A percentile compares a stretch with the other conserved stretches of the same genome.
Conservation (phyloP, 177 flowering plant species). For the Vitis hybrid region DNA sequence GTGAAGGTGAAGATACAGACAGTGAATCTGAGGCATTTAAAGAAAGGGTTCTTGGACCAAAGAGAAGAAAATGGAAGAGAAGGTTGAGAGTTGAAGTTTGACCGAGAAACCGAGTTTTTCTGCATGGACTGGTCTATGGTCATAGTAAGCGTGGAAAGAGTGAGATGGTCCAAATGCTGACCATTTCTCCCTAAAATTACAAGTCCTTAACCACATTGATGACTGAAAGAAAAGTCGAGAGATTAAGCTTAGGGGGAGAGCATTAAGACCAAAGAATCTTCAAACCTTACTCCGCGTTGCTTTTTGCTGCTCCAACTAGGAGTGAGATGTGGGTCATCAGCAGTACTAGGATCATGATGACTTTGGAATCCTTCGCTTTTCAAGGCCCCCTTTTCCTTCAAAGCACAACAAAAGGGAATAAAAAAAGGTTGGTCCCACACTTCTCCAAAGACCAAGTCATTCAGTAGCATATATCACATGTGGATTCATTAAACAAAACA, state of each 20-base stretch:
- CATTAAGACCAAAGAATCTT: constrained; percentile 14
- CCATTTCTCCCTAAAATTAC: constrained; percentile 32
- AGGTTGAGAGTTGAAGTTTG: constrained; percentile 38
- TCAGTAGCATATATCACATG: too few species aligned
- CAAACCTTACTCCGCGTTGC: constrained; percentile 28
- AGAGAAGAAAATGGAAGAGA: constrained; percentile 2
- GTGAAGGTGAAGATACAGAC: neutral
- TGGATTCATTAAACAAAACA: too few species aligned
- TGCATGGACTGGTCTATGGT: constrained; percentile 59
- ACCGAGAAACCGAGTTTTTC: constrained; percentile 59
- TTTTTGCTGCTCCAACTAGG: neutral
- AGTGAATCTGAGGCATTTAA: constrained; percentile 8
- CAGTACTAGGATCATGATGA: too few species aligned
- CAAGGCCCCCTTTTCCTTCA: too few species aligned
- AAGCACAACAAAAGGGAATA: too few species aligned
- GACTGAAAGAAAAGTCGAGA: neutral
- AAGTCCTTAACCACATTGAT: neutral
- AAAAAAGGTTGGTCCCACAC: too few species aligned
- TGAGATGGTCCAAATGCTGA: constrained; percentile 42
- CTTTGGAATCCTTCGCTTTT: too few species aligned
- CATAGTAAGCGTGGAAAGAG: constrained; percentile 17
- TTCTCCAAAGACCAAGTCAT: too few species aligned
- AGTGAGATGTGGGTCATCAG: neutral
- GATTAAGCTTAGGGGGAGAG: neutral
- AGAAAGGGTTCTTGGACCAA: constrained; percentile 9